Base-by-base conservation (phyloP, 1,139 yeast genomes). In the Blastobotrys elegans region DNA sequence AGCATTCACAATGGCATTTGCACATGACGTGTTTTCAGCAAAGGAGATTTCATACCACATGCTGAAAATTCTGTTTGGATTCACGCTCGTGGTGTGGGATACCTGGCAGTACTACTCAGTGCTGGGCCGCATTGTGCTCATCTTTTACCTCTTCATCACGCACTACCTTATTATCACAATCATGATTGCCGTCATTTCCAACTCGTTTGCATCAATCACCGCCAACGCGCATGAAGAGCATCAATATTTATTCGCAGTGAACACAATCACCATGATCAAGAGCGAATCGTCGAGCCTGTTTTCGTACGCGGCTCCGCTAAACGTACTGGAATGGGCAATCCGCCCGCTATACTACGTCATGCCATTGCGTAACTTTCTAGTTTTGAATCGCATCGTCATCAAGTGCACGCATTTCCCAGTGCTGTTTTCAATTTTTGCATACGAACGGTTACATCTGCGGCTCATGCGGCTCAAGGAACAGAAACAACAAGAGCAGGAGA, bases 21-120 rank as follows among this genome's bases (percentile, higher is more conserved):
- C 80, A 5, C 61, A 69, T 22, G 68, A 68, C 35, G 69, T 70
- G 33, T 67, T 72, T 53, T 56, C 76, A 2, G 73, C 75, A n/a
- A 65, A 68, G 29, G 73, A 74, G 36, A 77, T 79, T 29, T 76
- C 80, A 18, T 79, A 74, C 60, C 79, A 76, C 53, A 70, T 79
- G 70, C 63, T 78, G 44, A 76, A 77, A 58, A 70, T 79, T 5
- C 72, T 79, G 53, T 79, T 79, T 59, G 84, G 84, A 1, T 79
- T 77, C 58, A 79, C 84, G 0, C 83, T 84, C 0, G 77, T 82
- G 0, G 83, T 79, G 1, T 80, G 84, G 84, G 70, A 73, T 44
- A 75, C 76, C 52, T 78, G 83, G 83, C 67, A 70, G 40, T 67
- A 70, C 50, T 79, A 74, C 57, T 74, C 78, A 43, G 58, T 66